A percentile compares a stretch with the other conserved stretches of the same genome.
These are phyloP conservation scores for Aureobasidium melanogenum DNA, from an alignment of 2,329 filamentous ascomycete genomes.

Conservation along the genomic window DNA sequence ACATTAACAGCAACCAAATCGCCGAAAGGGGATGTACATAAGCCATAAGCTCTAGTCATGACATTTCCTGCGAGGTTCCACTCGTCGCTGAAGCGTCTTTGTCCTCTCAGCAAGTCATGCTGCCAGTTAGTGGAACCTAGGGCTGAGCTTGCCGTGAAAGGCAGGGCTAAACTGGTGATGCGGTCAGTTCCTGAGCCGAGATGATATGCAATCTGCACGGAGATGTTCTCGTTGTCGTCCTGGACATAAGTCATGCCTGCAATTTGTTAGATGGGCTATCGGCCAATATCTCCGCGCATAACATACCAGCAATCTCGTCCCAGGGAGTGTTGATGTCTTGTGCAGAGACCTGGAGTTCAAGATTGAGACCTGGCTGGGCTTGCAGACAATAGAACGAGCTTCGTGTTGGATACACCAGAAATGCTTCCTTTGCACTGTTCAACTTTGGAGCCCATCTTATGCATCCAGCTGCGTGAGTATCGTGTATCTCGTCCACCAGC, in stretches of 20 bases:
- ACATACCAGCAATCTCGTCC: slow-evolving; percentile 30
- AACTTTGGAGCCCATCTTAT: slow-evolving; percentile 16
- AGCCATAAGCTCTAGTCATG: slow-evolving; percentile 45
- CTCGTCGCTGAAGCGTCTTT: slow-evolving; percentile 38
- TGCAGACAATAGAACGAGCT: not conserved
- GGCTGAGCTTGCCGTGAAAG: not conserved
- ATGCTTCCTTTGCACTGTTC: not conserved
- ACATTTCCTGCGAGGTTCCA: slow-evolving; percentile 42
- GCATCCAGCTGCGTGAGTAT: slow-evolving; percentile 15
- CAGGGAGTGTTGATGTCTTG: slow-evolving; percentile 34
- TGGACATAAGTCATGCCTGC: slow-evolving; percentile 25
- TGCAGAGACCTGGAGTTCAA: not conserved
- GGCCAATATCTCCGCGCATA: too few relatives aligned
- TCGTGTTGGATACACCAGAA: slow-evolving; percentile 1
- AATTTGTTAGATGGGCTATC: not conserved
- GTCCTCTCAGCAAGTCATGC: slow-evolving; percentile 28
- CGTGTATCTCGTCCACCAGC: not conserved
- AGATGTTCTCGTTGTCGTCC: slow-evolving; percentile 12
- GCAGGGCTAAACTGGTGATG: slow-evolving; percentile 24
- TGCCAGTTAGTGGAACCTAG: slow-evolving; percentile 29
- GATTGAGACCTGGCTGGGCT: not conserved
- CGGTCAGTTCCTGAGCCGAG: slow-evolving; percentile 26
- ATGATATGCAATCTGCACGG: slow-evolving; percentile 30
- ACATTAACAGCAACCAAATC: slow-evolving; percentile 41
- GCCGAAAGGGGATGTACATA: slow-evolving; percentile 38